Percentiles rank a stretch among this genome's conserved stretches.
These are phyloP conservation scores for Aspergillus neoniger DNA, from an alignment of 2,329 filamentous ascomycete genomes.

Conservation along the genomic window DNA sequence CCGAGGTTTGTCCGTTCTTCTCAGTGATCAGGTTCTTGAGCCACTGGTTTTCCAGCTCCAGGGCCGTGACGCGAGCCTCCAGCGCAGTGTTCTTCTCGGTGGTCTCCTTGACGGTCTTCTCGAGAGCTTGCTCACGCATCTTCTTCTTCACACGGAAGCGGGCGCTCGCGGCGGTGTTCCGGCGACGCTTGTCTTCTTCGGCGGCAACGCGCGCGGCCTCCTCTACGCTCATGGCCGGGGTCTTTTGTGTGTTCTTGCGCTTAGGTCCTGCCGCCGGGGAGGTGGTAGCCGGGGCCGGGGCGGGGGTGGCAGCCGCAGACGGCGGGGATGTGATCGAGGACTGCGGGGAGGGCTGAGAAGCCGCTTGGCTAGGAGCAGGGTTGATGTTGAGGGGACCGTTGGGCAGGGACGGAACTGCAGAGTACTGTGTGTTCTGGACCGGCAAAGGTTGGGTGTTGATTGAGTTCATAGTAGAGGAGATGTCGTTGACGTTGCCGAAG, in stretches of 20 bases:
- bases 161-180: conserved; percentile 87
- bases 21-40: conserved; percentile 77
- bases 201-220: conserved; percentile 72
- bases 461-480: conserved; percentile 30
- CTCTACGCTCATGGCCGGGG: conserved; percentile 57
- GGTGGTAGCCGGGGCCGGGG: conserved; percentile 19
- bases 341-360: conserved; percentile 18
- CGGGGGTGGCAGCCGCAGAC: conserved; percentile 22
- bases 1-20: conserved; percentile 59
- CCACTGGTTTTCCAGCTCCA: conserved; percentile 82
- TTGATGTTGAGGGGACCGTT: conserved; percentile 20
- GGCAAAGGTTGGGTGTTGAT: conserved; percentile 28
- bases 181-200: conserved; percentile 86
- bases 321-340: conserved; percentile 18
- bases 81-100: conserved; percentile 74
- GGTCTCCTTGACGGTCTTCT: conserved; percentile 79
- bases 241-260: conserved; percentile 42
- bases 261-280: conserved; percentile 31
- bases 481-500: conserved; percentile 36
- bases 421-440: conserved; percentile 28
- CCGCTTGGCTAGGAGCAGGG: conserved; percentile 19
- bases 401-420: conserved; percentile 24
- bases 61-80: conserved; percentile 70
- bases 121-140: conserved; percentile 83
- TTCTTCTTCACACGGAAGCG: conserved; percentile 96